Percentiles rank a stretch among this genome's conserved stretches.
phyloP scores from a whole-genome alignment of 1,284 basidiomycete genomes.

The Cutaneotrichosporon daszewskae region DNA sequence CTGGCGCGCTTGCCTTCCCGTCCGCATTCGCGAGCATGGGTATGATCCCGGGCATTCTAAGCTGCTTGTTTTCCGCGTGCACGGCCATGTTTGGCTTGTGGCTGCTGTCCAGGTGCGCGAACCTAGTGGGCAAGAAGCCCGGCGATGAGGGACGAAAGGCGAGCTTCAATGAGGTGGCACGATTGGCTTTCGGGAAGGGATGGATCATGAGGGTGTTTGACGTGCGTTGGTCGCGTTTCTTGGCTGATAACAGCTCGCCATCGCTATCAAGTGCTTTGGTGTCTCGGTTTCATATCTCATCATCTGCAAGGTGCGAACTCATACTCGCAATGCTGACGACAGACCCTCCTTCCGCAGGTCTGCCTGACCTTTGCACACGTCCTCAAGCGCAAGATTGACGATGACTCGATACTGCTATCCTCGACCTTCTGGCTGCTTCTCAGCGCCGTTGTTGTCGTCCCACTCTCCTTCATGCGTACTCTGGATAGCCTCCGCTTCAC shows the following conservation, averaged over 20 bases:
- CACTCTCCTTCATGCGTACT: constrained; percentile 77
- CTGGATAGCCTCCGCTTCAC: constrained; percentile 59
- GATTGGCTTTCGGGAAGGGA: constrained; percentile 64
- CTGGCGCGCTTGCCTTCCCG: constrained; percentile 56
- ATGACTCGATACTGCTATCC: constrained; percentile 59
- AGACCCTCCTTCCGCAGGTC: constrained; percentile 83
- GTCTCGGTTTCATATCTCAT: constrained; percentile 94
- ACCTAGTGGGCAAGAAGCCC: constrained; percentile 53
- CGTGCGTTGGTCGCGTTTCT: constrained; percentile 24
- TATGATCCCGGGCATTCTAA: constrained; percentile 76
- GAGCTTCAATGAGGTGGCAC: constrained; percentile 80
- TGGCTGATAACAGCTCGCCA: constrained; percentile 63
- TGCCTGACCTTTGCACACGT: constrained; percentile 74
- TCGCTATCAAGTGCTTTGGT: constrained; percentile 94
- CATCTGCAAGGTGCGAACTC: constrained; percentile 68
- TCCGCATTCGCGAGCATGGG: constrained; percentile 81
- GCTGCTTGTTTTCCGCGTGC: constrained; percentile 77
- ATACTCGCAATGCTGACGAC: constrained; percentile 1
- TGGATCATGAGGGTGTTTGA: constrained; percentile 45
- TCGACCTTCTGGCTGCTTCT: constrained; percentile 76
- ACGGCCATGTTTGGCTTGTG: constrained; percentile 84
- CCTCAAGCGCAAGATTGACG: constrained; percentile 54
- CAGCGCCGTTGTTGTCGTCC: constrained; percentile 75
- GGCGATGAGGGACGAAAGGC: constrained; percentile 55
- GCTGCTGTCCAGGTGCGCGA: constrained; percentile 78